Base-by-base conservation (phyloP, 768 basidiomycete genomes). In the Agrocybe pediades region DNA sequence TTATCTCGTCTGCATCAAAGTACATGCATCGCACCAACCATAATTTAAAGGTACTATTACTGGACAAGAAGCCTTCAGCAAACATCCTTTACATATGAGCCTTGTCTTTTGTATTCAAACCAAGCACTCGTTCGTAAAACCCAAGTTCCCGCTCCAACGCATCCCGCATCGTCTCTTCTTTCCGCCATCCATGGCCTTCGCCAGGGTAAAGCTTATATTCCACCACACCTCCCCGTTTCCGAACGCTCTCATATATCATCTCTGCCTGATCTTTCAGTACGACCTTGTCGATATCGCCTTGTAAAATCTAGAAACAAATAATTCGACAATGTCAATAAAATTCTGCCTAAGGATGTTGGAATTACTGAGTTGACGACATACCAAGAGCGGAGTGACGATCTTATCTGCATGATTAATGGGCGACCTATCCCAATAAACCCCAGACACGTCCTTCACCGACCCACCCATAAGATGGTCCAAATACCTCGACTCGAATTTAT, bases 191-290 rank as follows among this genome's bases (percentile, higher is more conserved):
- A 63, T 87, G 85, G 2, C 85, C 85, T 68, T 88, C 86, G n/a
- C 85, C 86, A 15, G 78, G 70, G 64, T 86, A 87, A 0, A 82
- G 58, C 55, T 83, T 74, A 56, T 85, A 83, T 60, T 87, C 81
- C 19, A 85, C 80, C 9, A 72, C 62, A 0, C 84, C 85, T 2
- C 78, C 77, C 0, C 73, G 71, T 45, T 74, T 69, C 48, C 74
- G 69, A 56, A 88, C 80, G 51, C 68, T 76, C 13, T 82, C 71
- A 30, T 82, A 78, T 44, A 90, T 87, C 11, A 65, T 63, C 51
- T 81, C 75, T 0, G 88, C 79, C 62, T 92, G 89, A 16, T 74
- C 77, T 2, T 84, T 86, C 0, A 83, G 88, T 0, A 92, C 90
- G 26, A 89, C 77, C 54, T 68, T 71, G 65, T 89, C 87, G 0